Base-by-base conservation (phyloP, 2,329 filamentous ascomycete genomes). In the Verticillium isaacii region DNA sequence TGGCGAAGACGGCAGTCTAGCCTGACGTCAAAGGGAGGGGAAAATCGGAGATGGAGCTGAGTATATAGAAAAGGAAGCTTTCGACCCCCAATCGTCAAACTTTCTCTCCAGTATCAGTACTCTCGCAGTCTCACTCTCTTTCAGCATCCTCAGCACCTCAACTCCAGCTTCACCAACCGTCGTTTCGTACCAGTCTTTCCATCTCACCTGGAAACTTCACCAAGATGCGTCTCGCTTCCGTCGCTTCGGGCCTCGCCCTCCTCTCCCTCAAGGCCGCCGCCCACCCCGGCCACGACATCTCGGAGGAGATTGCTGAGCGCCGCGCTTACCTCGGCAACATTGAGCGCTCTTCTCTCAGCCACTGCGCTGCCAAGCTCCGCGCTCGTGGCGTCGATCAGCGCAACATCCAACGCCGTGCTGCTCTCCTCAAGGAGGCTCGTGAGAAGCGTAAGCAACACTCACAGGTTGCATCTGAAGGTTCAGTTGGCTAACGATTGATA, bases 271-370 rank as follows among this genome's bases (percentile, higher is more conserved):
- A 50, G 45, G 45, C 45, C 2, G 45, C 45, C 19, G 79, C 79
- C 23, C 80, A 85, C 63, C 81, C 81, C 1, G 81, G 81, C 63
- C 80, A 83, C 63, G 76, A 83, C 59, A 63, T 80, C 45, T 71
- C 72, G 54, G 72, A 80, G 11, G 83, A 85, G 69, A 76, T 80
- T 36, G 75, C 75, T 12, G 79, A 83, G 70, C 81, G 82, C 39
- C 79, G 78, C 32, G 71, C 76, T 0, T 84, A 80, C 65, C 70
- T 82, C 59, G 69, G 70, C 63, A 72, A 71, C 12, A 68, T 73
- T 19, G 75, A 78, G 65, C 68, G 77, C 41, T 71, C 76, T 17
- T 77, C 78, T 19, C 73, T 85, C 8, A 70, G 68, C 59, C 79
- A 83, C 66, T 85, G 82, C 65, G 70, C 79, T 14, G 67, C 73